Conservation (phyloP, 2,329 filamentous ascomycete genomes). For the Pseudogymnoascus sp. region DNA sequence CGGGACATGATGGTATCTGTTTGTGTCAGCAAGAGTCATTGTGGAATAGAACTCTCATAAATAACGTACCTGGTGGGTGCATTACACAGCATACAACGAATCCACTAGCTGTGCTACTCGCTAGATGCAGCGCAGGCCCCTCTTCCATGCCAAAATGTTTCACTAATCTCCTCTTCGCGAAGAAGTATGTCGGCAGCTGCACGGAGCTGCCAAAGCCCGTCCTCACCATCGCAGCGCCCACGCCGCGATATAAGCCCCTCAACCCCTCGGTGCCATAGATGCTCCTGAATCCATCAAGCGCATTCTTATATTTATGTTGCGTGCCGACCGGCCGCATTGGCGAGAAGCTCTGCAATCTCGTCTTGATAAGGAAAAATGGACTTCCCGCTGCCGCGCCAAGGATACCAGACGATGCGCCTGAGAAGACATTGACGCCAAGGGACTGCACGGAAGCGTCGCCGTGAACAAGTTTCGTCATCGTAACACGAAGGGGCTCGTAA, state of each 20-base stretch:
- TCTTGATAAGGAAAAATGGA: slow-evolving; percentile 97
- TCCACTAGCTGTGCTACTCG: slow-evolving; percentile 80
- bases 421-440: slow-evolving; percentile 86
- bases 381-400: slow-evolving; percentile 88
- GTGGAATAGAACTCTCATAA: not conserved
- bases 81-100: slow-evolving; percentile 97
- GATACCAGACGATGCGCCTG: slow-evolving; percentile 80
- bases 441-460: slow-evolving; percentile 69
- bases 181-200: slow-evolving; percentile 95
- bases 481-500: slow-evolving; percentile 85
- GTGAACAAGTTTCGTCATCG: slow-evolving; percentile 61
- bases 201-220: slow-evolving; percentile 95
- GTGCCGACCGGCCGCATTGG: slow-evolving; percentile 90
- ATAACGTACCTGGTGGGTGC: slow-evolving; percentile 75
- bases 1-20: slow-evolving; percentile 94
- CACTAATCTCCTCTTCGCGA: slow-evolving; percentile 80
- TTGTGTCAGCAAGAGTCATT: slow-evolving; percentile 12
- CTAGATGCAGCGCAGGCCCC: slow-evolving; percentile 77
- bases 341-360: slow-evolving; percentile 85
- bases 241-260: slow-evolving; percentile 77
- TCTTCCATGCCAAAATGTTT: slow-evolving; percentile 84
- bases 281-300: slow-evolving; percentile 69
- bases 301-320: slow-evolving; percentile 88
- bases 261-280: slow-evolving; percentile 75
- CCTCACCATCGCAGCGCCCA: slow-evolving; percentile 87